A percentile compares a stretch with the other conserved stretches of the same genome.
phyloP scores from a whole-genome alignment of 176 grass and related monocot genomes.

The Eragrostis curvula region DNA sequence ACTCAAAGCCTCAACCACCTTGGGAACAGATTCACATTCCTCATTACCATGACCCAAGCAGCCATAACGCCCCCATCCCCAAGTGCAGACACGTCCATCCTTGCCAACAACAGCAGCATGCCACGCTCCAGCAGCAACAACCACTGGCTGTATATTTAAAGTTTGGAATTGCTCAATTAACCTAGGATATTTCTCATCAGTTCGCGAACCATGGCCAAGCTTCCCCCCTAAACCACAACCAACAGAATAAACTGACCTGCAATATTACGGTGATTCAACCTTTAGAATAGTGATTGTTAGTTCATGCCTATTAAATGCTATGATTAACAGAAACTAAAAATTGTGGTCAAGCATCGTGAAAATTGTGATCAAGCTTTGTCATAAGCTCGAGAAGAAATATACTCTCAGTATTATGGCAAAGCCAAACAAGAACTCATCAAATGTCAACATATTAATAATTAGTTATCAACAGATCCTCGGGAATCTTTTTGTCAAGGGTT shows the following conservation, averaged over 20 bases:
- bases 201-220: slow-evolving; percentile 79
- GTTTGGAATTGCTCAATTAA: slow-evolving; percentile 76
- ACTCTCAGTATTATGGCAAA: neutral
- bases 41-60: slow-evolving; percentile 97
- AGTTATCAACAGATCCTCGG: neutral
- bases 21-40: slow-evolving; percentile 85
- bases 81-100: slow-evolving; percentile 88
- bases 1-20: slow-evolving; percentile 77
- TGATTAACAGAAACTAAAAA: neutral
- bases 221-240: slow-evolving; percentile 95
- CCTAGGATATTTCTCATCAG: slow-evolving; percentile 90
- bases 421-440: neutral
- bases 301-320: neutral
- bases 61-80: slow-evolving; percentile 96
- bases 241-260: slow-evolving; percentile 92
- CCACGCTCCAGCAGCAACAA: slow-evolving; percentile 91
- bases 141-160: slow-evolving; percentile 81
- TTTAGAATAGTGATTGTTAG: neutral
- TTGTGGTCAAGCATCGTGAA: neutral
- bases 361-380: neutral
- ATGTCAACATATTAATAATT: neutral
- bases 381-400: neutral
- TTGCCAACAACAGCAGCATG: slow-evolving; percentile 88
- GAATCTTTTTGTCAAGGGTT: slow-evolving; percentile 5
- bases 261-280: slow-evolving; percentile 20